Evolutionary conservation across 345 rosid genomes (phyloP).

Genomic region (Lumnitzera littorea): DNA sequence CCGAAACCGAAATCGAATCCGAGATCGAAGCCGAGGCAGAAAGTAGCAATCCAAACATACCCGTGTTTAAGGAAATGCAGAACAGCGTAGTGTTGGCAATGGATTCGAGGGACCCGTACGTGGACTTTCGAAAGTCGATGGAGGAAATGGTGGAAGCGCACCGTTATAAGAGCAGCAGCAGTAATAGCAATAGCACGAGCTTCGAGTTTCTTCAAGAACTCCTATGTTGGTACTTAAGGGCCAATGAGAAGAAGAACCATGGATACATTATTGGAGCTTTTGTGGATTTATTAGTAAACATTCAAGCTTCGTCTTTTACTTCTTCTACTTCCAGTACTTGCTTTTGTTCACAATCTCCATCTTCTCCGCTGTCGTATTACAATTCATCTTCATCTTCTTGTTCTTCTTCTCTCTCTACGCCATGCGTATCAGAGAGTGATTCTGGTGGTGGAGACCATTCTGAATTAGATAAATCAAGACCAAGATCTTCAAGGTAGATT

Average conservation of each 20-base stretch:
- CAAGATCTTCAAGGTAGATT: no score
- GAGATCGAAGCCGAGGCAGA: constrained; percentile 19
- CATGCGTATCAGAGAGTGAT: constrained; percentile 38
- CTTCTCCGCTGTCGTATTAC: constrained; percentile 50
- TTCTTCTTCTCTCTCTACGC: constrained; percentile 33
- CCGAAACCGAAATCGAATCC: constrained; percentile 7
- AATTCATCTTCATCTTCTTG: constrained; percentile 26
- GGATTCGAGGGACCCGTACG: constrained; percentile 67
- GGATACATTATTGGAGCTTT: constrained; percentile 69
- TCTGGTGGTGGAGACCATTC: constrained; percentile 13
- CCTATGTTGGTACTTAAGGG: constrained; percentile 55
- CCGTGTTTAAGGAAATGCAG: constrained; percentile 13
- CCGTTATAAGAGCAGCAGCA: constrained; percentile 22
- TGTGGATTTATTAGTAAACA: constrained; percentile 52
- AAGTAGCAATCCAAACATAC: constrained; percentile 3
- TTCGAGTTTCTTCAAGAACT: constrained; percentile 44
- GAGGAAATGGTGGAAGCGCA: constrained; percentile 89
- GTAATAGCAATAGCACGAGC: no score
- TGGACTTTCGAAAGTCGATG: constrained; percentile 81
- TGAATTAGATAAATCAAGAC: no score
- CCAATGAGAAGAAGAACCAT: constrained; percentile 61
- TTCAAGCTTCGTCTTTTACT: constrained; percentile 4
- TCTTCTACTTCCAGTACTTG: constrained; percentile 21
- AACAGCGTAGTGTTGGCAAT: constrained; percentile 45
- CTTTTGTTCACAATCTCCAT: constrained; percentile 38